These are phyloP conservation scores for Aspergillus asperescens DNA, from an alignment of 495 filamentous ascomycete genomes.

Conservation along the genomic window DNA sequence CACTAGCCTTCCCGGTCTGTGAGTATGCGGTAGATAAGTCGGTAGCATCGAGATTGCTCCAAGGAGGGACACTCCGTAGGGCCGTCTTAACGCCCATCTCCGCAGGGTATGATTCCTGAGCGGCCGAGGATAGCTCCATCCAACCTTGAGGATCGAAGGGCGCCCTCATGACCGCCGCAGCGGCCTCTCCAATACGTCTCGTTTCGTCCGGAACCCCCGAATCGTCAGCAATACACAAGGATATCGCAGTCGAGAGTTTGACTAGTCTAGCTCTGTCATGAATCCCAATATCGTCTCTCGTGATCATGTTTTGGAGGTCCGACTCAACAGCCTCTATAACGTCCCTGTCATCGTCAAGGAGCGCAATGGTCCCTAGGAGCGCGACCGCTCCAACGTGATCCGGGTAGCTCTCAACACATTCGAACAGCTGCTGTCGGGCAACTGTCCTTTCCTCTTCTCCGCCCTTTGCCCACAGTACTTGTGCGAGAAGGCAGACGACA, in stretches of 20 bases:
- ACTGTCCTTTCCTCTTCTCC: constrained; percentile 65
- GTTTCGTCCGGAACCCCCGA: constrained; percentile 31
- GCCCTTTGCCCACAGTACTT: constrained; percentile 89
- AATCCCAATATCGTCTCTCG: constrained; percentile 49
- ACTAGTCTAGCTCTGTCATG: constrained; percentile 49
- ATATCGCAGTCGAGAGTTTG: constrained; percentile 53
- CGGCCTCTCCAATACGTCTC: constrained; percentile 50
- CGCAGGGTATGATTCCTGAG: constrained; percentile 53
- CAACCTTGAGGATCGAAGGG: constrained; percentile 73
- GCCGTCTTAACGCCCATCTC: constrained; percentile 80
- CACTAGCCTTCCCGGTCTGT: constrained; percentile 61
- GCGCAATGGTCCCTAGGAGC: constrained; percentile 74
- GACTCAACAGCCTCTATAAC: constrained; percentile 73
- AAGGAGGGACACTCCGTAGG: constrained; percentile 62
- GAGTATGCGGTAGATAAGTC: constrained; percentile 72
- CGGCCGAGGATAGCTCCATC: constrained; percentile 60
- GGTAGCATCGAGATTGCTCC: constrained; percentile 58
- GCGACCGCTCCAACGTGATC: constrained; percentile 72
- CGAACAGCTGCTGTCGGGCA: constrained; percentile 75
- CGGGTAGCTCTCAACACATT: constrained; percentile 63
- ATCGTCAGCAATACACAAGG: constrained; percentile 36
- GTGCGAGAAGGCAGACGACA: constrained; percentile 79
- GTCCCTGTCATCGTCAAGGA: constrained; percentile 73
- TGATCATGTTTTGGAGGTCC: constrained; percentile 67
- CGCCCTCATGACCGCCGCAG: constrained; percentile 68